phyloP scores from a whole-genome alignment of 371 early-diverging fungal genomes.

The Mucor mucedo region DNA sequence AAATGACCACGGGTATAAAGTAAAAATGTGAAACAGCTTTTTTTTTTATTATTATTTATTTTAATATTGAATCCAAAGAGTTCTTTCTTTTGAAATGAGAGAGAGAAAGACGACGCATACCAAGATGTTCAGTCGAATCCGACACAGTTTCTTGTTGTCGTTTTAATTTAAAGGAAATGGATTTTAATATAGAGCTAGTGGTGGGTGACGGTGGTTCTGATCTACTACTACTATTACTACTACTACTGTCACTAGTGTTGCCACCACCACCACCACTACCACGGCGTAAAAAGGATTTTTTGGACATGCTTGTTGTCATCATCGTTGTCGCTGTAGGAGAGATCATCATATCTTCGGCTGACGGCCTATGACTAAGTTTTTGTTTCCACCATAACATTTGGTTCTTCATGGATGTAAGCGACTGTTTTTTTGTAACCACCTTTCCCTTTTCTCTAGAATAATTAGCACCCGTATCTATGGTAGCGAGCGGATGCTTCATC shows the following conservation, averaged over 20 bases:
- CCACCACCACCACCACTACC: conserved; percentile 3
- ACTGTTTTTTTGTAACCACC: not conserved
- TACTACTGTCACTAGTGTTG: not conserved
- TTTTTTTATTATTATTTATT: not conserved
- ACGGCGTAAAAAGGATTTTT: conserved; percentile 11
- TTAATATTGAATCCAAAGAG: not conserved
- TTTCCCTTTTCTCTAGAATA: not conserved
- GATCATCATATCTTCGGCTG: not conserved
- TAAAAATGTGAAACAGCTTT: not conserved
- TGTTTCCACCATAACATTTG: conserved; percentile 8
- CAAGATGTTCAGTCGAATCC: not conserved
- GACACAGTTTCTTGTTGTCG: not conserved
- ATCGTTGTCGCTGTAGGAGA: not conserved
- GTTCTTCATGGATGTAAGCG: not conserved
- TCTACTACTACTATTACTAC: conserved; percentile 8
- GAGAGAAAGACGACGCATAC: not conserved
- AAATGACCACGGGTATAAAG: conserved; percentile 1
- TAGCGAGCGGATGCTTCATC: not conserved
- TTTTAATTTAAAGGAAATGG: conserved; percentile 15
- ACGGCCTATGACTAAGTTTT: not conserved
- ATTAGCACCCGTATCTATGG: not conserved
- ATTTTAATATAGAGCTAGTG: conserved; percentile 8
- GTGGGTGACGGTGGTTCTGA: conserved; percentile 7
- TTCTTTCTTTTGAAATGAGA: conserved; percentile 5
- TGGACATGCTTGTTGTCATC: not conserved